Evolutionary conservation across 176 grass and related monocot species (phyloP).

Genomic region (Avena insularis): DNA sequence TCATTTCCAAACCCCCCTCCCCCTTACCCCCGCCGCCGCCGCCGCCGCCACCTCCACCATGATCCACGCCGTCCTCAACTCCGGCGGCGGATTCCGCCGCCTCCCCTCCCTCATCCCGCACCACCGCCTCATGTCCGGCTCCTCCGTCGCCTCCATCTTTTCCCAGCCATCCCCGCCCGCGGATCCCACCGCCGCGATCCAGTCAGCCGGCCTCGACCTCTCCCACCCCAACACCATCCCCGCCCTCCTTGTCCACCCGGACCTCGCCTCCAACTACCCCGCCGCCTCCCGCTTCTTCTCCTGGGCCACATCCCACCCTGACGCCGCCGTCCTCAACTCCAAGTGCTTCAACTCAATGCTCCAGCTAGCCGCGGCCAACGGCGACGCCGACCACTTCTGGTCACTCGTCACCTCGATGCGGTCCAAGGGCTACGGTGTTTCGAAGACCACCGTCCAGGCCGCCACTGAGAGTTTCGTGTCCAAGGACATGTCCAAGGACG

Average conservation of each 20-base stretch:
- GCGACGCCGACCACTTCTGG: conserved; percentile 63
- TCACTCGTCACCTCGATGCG: conserved; percentile 61
- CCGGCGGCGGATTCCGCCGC: conserved; percentile 36
- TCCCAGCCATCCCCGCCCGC: conserved; percentile 36
- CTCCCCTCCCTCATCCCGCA: conserved; percentile 8
- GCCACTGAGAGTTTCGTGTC: conserved; percentile 63
- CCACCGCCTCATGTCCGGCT: conserved; percentile 31
- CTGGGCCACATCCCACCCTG: conserved; percentile 49
- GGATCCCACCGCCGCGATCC: conserved; percentile 49
- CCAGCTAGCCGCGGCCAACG: conserved; percentile 57
- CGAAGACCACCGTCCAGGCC: conserved; percentile 56
- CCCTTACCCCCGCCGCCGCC: background rate
- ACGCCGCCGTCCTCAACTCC: conserved; percentile 46
- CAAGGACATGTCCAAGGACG: conserved; percentile 57
- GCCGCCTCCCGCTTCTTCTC: conserved; percentile 62
- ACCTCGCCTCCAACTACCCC: conserved; percentile 51
- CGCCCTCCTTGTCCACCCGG: conserved; percentile 50
- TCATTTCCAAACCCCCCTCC: conserved; percentile 32
- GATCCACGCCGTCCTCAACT: conserved; percentile 46
- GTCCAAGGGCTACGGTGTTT: conserved; percentile 67
- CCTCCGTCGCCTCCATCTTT: conserved; percentile 54
- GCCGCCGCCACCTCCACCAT: conserved; percentile 21
- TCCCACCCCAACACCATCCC: conserved; percentile 56
- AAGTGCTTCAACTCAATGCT: conserved; percentile 75
- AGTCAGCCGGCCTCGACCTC: conserved; percentile 53